Conservation (phyloP, 2,329 filamentous ascomycete genomes). For the Ploettnerulaceae sp. region DNA sequence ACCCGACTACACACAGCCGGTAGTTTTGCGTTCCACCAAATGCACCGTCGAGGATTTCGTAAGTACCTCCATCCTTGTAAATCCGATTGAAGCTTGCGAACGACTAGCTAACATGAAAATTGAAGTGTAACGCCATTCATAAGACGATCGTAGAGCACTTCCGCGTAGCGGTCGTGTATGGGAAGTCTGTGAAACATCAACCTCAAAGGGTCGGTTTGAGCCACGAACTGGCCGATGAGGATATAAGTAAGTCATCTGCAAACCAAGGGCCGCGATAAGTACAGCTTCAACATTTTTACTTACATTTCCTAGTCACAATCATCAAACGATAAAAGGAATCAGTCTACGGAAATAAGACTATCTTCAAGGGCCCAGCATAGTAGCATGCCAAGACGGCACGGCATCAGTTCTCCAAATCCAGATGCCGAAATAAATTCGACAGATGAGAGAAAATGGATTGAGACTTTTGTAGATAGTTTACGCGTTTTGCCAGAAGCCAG, state of each 20-base stretch:
- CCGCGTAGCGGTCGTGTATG: constrained; percentile 92
- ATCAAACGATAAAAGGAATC: constrained; percentile 53
- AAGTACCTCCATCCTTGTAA: constrained; percentile 41
- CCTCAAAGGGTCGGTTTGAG: constrained; percentile 88
- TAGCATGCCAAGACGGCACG: constrained; percentile 13
- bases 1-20: constrained; percentile 87
- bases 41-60: constrained; percentile 97
- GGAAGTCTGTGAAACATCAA: constrained; percentile 97
- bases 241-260: constrained; percentile 56
- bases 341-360: not conserved
- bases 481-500: constrained; percentile 16
- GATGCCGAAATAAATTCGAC: not conserved
- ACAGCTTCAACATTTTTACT: not conserved
- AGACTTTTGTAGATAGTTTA: constrained; percentile 13
- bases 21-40: constrained; percentile 75
- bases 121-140: constrained; percentile 94
- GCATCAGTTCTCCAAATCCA: not conserved
- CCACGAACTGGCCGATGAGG: constrained; percentile 92
- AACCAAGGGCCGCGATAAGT: no score
- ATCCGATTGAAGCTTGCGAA: not conserved
- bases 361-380: not conserved
- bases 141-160: constrained; percentile 94
- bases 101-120: constrained; percentile 19
- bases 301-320: constrained; percentile 50
- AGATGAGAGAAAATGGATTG: not conserved